phyloP scores from a whole-genome alignment of 2,329 filamentous ascomycete genomes.

The Aspergillus quadrilineatus region DNA sequence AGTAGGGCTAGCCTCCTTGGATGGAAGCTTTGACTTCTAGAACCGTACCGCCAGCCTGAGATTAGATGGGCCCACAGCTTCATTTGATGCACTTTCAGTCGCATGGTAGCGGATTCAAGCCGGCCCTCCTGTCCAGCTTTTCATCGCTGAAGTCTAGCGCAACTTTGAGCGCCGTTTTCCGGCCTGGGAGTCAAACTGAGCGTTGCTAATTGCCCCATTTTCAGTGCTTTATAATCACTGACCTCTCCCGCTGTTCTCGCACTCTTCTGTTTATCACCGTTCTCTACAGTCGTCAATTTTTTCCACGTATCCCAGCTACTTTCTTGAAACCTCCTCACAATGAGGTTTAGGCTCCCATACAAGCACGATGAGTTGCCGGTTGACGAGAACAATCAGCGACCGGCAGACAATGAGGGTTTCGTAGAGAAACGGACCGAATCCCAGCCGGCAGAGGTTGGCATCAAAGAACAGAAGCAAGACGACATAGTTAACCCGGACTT shows the following conservation, averaged over 20 bases:
- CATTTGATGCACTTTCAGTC: neutral
- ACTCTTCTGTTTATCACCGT: neutral
- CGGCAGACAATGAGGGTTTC: conserved; percentile 1
- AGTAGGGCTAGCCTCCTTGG: neutral
- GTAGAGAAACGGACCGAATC: neutral
- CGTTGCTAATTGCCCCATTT: neutral
- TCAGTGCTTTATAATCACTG: neutral
- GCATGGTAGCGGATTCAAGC: neutral
- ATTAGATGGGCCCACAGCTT: neutral
- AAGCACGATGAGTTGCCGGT: conserved; percentile 8
- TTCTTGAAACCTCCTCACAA: neutral
- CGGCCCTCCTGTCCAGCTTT: neutral
- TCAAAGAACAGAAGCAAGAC: conserved; percentile 4
- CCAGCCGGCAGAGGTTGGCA: neutral
- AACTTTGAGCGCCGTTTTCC: neutral
- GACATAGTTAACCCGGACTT: conserved; percentile 16
- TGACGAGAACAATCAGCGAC: conserved; percentile 2
- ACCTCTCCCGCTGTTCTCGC: neutral
- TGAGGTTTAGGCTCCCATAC: conserved; percentile 8
- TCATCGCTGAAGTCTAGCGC: neutral
- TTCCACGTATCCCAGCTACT: neutral
- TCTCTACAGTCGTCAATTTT: neutral
- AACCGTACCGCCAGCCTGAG: neutral
- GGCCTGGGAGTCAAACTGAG: neutral
- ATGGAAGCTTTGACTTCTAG: neutral